Base-by-base conservation (phyloP, 371 early-diverging fungal species). In the Mortierella sp. region DNA sequence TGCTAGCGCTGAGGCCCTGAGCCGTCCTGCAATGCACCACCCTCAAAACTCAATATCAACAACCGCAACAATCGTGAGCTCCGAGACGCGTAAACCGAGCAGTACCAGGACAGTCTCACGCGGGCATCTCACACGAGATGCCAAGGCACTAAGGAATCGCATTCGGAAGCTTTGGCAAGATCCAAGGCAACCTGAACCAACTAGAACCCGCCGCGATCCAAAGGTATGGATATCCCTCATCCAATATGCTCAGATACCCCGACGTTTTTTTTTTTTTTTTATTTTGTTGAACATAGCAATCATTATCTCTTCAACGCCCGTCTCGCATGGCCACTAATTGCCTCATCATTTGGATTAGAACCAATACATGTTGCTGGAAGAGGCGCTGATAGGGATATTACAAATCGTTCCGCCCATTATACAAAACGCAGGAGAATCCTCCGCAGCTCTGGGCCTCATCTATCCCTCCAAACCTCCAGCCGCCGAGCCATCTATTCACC, bases 391-490 rank as follows among this genome's bases (percentile, higher is more conserved):
- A 1, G 70, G 70, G 44, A 76, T 76, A 46, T 54, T 76, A 9
- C 77, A 69, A 54, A 69, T 76, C 21, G 66, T 65, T 9, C 77
- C 65, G 24, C 69, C 58, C 28, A 76, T 76, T 34, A 54, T 76
- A 17, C 59, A 69, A 25, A 73, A 67, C 45, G 67, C 74, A n/a
- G 56, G 44, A 31, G 52, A 52, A 24, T 39, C 59, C 9, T 14
- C 59, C 13, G 21, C 51, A 37, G 51, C 27, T 6, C 53, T 51
- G 34, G 44, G 43, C 31, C 44, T 54, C 14, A 31, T 45, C 14
- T 43, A 57, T 43, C 53, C 71, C 34, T 7, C 27, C 24, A 10
- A 52, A 19, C 44, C 34, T 19, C 28, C 34, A 4, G 34, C 34
- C 34, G 34, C 34, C 34, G 10, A 48, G 24, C 39, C 63, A 22